Conservation (phyloP, 164 flowering plant genomes). For the Magnolia sinica region DNA sequence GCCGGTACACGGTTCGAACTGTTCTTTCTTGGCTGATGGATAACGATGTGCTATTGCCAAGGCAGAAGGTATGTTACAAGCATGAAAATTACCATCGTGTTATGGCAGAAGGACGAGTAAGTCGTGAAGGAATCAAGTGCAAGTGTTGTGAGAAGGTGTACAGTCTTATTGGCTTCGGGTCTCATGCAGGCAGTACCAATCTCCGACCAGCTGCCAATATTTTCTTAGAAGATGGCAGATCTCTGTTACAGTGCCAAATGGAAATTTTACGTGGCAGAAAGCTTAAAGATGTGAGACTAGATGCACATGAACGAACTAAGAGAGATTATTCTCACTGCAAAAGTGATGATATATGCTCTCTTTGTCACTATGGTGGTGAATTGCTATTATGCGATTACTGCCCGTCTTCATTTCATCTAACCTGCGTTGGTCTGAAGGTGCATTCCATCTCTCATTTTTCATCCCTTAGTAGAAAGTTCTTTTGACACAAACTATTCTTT, state of each 20-base stretch:
- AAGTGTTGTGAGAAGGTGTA: constrained; percentile 61
- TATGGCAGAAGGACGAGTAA: constrained; percentile 50
- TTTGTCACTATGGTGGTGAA: constrained; percentile 82
- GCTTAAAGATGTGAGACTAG: constrained; percentile 5
- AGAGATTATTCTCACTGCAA: constrained; percentile 11
- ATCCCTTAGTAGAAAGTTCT: too few species aligned
- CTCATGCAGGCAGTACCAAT: constrained; percentile 64
- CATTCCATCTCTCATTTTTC: too few species aligned
- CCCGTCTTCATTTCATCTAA: constrained; percentile 72
- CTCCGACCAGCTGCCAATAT: constrained; percentile 56
- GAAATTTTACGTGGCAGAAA: constrained; percentile 25
- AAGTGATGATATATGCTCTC: constrained; percentile 66
- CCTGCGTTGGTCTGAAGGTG: constrained; percentile 69
- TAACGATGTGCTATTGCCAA: constrained; percentile 53
- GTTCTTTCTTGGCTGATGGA: constrained; percentile 82
- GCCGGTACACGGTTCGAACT: constrained; percentile 40
- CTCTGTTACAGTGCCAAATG: constrained; percentile 67
- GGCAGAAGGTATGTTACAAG: constrained; percentile 53
- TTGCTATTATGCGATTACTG: constrained; percentile 74
- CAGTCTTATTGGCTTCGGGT: constrained; percentile 45
- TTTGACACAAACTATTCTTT: too few species aligned
- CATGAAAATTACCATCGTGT: constrained; percentile 18
- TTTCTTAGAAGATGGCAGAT: constrained; percentile 74
- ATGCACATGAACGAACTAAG: constrained; percentile 16
- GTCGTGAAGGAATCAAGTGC: constrained; percentile 76